Percentiles rank a stretch among this genome's conserved stretches.
Evolutionary conservation across 1,284 basidiomycete species (phyloP).

Genomic region (Coriolopsis trogii): DNA sequence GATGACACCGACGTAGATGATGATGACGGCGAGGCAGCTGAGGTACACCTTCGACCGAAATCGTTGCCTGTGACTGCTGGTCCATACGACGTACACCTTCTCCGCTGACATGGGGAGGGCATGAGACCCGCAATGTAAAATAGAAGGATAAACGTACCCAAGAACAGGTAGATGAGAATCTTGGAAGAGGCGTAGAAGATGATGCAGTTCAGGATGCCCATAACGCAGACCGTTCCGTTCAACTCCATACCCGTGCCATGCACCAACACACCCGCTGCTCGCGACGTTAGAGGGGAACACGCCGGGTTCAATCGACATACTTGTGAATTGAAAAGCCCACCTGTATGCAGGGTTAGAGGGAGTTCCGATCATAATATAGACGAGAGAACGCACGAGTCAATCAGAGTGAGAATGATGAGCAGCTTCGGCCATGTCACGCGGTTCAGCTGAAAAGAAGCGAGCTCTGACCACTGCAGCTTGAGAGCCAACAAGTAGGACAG

Average conservation of each 20-base stretch:
- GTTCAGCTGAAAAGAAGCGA: slow-evolving; percentile 26
- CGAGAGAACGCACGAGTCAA: slow-evolving; percentile 33
- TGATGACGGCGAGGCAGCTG: slow-evolving; percentile 33
- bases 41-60: slow-evolving; percentile 41
- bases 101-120: slow-evolving; percentile 30
- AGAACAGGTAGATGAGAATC: slow-evolving; percentile 43
- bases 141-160: slow-evolving; percentile 26
- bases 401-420: slow-evolving; percentile 33
- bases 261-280: slow-evolving; percentile 38
- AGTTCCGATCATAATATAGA: background rate
- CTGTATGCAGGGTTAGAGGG: slow-evolving; percentile 7
- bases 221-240: slow-evolving; percentile 33
- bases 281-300: background rate
- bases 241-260: slow-evolving; percentile 41
- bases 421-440: slow-evolving; percentile 32
- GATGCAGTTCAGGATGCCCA: slow-evolving; percentile 42
- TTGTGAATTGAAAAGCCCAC: slow-evolving; percentile 39
- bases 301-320: slow-evolving; percentile 29
- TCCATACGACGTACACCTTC: slow-evolving; percentile 42
- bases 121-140: background rate
- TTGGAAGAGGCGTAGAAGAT: slow-evolving; percentile 42
- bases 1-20: slow-evolving; percentile 37
- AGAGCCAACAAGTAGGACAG: slow-evolving; percentile 35
- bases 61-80: slow-evolving; percentile 27
- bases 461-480: slow-evolving; percentile 25